Evolutionary conservation across 345 rosid genomes (phyloP).

Genomic region (Geranium rotundifolium): DNA sequence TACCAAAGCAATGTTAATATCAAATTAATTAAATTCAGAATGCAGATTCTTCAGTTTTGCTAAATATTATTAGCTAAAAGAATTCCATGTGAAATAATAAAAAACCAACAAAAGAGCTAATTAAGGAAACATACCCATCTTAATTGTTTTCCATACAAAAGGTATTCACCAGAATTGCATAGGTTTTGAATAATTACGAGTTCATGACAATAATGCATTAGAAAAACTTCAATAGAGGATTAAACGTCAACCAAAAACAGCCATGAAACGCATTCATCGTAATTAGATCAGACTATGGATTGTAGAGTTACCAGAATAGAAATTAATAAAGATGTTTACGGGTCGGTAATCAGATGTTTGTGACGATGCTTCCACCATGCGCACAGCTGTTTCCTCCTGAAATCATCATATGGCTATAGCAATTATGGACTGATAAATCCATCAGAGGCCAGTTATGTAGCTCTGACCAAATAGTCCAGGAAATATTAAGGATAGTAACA

Average conservation of each 20-base stretch:
- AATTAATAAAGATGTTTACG: constrained; percentile 62
- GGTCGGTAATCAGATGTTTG: constrained; percentile 66
- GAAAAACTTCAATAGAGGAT: no score
- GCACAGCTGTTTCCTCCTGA: constrained; percentile 76
- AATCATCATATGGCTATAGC: neutral
- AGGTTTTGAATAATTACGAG: no score
- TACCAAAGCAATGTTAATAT: neutral
- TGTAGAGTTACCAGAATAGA: constrained; percentile 54
- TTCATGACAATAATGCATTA: no score
- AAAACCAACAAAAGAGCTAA: neutral
- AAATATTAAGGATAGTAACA: neutral
- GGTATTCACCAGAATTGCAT: no score
- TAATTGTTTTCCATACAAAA: neutral
- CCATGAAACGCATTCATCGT: neutral
- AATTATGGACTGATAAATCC: neutral
- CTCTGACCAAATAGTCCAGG: neutral
- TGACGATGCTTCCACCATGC: constrained; percentile 50
- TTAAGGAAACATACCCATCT: neutral
- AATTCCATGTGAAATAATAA: neutral
- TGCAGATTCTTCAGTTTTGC: no score
- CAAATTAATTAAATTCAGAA: no score
- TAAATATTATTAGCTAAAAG: no score
- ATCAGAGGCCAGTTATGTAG: neutral
- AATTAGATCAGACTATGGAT: neutral
- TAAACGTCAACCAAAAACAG: neutral